A percentile compares a stretch with the other conserved stretches of the same genome.
These are phyloP conservation scores for Paramecium caudatum DNA, from an alignment of 73 alveolate species.

Conservation along the genomic window DNA sequence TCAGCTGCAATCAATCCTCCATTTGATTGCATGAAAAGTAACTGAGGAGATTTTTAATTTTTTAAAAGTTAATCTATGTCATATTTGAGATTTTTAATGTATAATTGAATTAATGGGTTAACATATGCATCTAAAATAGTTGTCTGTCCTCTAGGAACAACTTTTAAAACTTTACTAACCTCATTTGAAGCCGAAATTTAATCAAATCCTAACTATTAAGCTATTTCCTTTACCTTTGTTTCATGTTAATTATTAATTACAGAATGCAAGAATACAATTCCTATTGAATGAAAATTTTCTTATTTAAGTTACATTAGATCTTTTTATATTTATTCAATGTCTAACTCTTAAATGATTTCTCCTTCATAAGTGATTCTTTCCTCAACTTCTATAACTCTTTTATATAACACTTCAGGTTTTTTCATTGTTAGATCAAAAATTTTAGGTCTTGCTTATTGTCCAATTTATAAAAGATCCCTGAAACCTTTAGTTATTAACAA, in stretches of 20 bases:
- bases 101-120: background rate
- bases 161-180: slow-evolving; percentile 25
- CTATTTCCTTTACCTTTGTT: background rate
- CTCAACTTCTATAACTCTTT: slow-evolving; percentile 1
- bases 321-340: slow-evolving; percentile 13
- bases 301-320: slow-evolving; percentile 61
- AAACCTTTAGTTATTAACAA: slow-evolving; percentile 88
- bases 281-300: background rate
- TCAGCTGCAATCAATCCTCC: slow-evolving; percentile 88
- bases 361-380: slow-evolving; percentile 56
- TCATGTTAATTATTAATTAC: background rate
- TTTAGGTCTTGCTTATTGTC: slow-evolving; percentile 15
- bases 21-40: slow-evolving; percentile 89
- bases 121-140: slow-evolving; percentile 58
- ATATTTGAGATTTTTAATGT: background rate
- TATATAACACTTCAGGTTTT: slow-evolving; percentile 9
- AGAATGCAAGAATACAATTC: slow-evolving; percentile 18
- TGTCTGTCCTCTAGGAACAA: slow-evolving; percentile 54
- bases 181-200: background rate
- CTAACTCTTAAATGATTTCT: background rate
- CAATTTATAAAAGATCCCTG: slow-evolving; percentile 74
- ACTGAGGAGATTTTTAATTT: background rate
- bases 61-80: background rate
- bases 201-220: background rate
- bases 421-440: slow-evolving; percentile 61